These are phyloP conservation scores for Lithohypha guttulata DNA, from an alignment of 2,329 filamentous ascomycete species.

Conservation along the genomic window DNA sequence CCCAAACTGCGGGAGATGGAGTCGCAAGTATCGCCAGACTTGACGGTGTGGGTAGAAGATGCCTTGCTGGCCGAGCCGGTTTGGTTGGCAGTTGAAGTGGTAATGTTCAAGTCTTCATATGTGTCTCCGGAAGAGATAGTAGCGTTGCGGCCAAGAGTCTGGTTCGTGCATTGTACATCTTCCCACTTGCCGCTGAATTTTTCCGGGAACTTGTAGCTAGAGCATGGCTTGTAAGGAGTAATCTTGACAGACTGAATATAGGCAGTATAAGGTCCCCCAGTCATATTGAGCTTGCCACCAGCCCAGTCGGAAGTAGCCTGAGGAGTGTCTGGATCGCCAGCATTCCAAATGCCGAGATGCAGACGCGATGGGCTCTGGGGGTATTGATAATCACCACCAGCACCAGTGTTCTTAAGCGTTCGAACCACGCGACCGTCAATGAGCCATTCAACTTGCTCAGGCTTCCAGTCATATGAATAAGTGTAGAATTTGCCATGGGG, in stretches of 20 bases:
- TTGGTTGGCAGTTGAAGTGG: neutral
- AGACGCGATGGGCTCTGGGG: constrained; percentile 86
- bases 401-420: constrained; percentile 56
- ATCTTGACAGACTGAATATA: constrained; percentile 53
- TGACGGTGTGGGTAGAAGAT: constrained; percentile 10
- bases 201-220: constrained; percentile 62
- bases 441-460: constrained; percentile 72
- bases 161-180: constrained; percentile 52
- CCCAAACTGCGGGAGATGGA: constrained; percentile 14
- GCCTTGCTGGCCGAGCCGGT: neutral
- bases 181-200: constrained; percentile 67
- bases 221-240: constrained; percentile 81
- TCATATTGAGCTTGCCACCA: constrained; percentile 57
- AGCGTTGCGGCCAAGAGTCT: constrained; percentile 13
- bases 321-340: constrained; percentile 65
- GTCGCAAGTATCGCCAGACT: constrained; percentile 14
- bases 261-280: constrained; percentile 59
- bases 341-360: constrained; percentile 92
- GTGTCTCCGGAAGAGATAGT: constrained; percentile 8
- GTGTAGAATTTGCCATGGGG: constrained; percentile 72
- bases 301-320: constrained; percentile 81
- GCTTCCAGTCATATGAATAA: constrained; percentile 88
- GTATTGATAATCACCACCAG: constrained; percentile 56
- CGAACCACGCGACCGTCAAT: constrained; percentile 72
- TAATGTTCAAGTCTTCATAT: constrained; percentile 7